These are phyloP conservation scores for Nepenthes mirabilis DNA, from an alignment of 148 eudicot genomes.

Conservation along the genomic window DNA sequence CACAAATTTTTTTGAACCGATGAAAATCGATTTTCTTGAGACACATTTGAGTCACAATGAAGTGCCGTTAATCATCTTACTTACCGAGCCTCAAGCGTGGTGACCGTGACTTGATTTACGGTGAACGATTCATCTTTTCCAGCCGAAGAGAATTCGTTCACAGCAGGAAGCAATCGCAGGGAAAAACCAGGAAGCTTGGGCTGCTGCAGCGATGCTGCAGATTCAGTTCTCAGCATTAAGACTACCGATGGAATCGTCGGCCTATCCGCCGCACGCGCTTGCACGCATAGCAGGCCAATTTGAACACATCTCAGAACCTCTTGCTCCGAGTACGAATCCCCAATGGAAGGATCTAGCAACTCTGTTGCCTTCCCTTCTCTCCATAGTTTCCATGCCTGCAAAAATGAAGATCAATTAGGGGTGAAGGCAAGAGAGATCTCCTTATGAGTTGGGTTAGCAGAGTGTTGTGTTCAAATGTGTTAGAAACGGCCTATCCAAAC, in stretches of 20 bases:
- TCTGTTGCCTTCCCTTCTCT: conserved; percentile 51
- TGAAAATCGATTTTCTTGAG: no score
- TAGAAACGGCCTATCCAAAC: no score
- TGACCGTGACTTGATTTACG: conserved; percentile 55
- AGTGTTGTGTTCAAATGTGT: no score
- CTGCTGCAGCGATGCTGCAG: conserved; percentile 24
- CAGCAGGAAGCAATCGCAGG: conserved; percentile 25
- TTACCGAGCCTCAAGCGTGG: conserved; percentile 53
- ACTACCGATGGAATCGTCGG: conserved; percentile 65
- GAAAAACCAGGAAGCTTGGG: conserved; percentile 61
- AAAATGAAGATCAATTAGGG: background rate
- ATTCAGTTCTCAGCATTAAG: conserved; percentile 60
- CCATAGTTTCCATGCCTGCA: conserved; percentile 79
- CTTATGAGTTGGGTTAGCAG: no score
- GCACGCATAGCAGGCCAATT: conserved; percentile 76
- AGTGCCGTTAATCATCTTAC: no score
- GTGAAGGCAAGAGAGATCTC: background rate
- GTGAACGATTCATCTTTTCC: conserved; percentile 52
- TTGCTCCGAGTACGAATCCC: conserved; percentile 17
- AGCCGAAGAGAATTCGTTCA: conserved; percentile 42
- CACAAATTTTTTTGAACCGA: no score
- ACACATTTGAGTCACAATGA: no score
- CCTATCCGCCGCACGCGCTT: conserved; percentile 68
- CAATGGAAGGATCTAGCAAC: conserved; percentile 29
- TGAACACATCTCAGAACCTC: conserved; percentile 76